Evolutionary conservation across 2,329 filamentous ascomycete genomes (phyloP).

Genomic region (Beauveria medogensis): DNA sequence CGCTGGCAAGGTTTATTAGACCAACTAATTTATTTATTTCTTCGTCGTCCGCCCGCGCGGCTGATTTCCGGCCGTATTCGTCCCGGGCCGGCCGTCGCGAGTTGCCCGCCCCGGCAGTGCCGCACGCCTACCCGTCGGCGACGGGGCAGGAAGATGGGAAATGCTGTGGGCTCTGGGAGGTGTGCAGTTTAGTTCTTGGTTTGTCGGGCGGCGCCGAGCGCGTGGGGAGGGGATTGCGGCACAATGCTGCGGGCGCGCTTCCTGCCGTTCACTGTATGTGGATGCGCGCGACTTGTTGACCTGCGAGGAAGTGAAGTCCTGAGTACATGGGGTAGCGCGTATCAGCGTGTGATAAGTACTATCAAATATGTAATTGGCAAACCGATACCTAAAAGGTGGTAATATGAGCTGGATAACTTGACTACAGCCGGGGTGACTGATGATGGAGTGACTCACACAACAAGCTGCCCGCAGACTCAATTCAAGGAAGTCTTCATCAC

Average conservation of each 20-base stretch:
- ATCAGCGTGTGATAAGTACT: too few species aligned
- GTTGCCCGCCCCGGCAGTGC: neutral
- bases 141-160: neutral
- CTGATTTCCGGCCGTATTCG: neutral
- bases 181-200: neutral
- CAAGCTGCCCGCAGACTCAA: neutral
- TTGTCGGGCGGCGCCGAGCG: neutral
- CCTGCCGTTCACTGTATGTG: constrained; percentile 6
- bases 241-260: neutral
- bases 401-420: neutral
- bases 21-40: neutral
- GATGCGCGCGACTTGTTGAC: constrained; percentile 5
- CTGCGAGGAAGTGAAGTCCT: neutral
- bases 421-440: neutral
- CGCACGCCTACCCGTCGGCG: neutral
- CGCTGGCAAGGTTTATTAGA: neutral
- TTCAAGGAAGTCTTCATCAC: too few species aligned
- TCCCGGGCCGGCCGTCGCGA: neutral
- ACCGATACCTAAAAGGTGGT: neutral
- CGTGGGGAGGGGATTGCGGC: neutral
- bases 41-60: neutral
- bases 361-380: too few species aligned
- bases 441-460: neutral
- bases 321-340: too few species aligned
- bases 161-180: neutral